Conservation (phyloP, 139 green algal species). For the Chlamydomonas incerta region DNA sequence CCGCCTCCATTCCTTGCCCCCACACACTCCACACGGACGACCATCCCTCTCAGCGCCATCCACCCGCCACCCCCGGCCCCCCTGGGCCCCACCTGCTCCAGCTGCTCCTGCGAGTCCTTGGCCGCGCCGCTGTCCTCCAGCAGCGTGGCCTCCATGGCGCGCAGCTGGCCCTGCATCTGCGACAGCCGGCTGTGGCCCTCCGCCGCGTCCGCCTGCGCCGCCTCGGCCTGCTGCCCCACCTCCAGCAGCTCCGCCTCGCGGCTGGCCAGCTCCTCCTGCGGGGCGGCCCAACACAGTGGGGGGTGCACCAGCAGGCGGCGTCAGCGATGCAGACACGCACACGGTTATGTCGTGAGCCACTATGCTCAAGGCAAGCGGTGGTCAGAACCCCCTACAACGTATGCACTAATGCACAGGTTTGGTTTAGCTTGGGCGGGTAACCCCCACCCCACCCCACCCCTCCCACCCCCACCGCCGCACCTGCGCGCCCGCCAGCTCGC, state of each 20-base stretch:
- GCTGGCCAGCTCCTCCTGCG: constrained; percentile 27
- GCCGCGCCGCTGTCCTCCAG: constrained; percentile 31
- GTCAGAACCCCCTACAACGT: no score
- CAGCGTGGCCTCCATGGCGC: constrained; percentile 43
- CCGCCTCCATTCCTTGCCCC: no score
- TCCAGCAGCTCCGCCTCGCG: constrained; percentile 41
- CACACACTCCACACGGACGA: no score
- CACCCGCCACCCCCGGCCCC: no score
- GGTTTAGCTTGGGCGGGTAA: no score
- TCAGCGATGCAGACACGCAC: neutral
- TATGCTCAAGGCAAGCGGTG: no score
- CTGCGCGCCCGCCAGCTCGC: constrained; percentile 41
- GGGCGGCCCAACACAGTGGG: no score
- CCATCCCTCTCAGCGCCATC: no score
- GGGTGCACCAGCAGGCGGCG: neutral
- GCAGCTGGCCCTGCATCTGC: constrained; percentile 42
- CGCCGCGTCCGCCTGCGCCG: constrained; percentile 1
- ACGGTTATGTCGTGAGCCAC: no score
- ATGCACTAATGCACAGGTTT: no score
- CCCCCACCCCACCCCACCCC: no score
- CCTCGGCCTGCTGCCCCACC: constrained; percentile 22
- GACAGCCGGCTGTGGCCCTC: neutral
- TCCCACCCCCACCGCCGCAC: no score
- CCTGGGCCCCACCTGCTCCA: neutral
- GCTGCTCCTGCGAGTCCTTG: constrained; percentile 37